Evolutionary conservation across 1,139 yeast genomes (phyloP), one percentile per base, ranked within the genome.

Genomic region (Kurtzmaniella quercitrusa): DNA sequence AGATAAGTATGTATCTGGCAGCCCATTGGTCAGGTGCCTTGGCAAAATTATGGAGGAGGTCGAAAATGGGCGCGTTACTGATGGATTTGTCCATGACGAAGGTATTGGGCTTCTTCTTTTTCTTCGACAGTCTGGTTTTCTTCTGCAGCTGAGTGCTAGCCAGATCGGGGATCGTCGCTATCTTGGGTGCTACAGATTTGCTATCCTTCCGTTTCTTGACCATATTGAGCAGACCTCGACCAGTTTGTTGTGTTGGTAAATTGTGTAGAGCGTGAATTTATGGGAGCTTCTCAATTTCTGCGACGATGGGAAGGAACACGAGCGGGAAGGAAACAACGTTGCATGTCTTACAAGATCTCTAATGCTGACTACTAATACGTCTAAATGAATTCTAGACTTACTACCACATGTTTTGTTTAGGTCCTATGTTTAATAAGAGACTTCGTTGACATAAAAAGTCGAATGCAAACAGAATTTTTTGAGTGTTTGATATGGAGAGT

Each of bases 1-100:
- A 70, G 2, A 90, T 75, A 27, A 89, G 78, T 38, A 88, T 79
- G 58, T 88, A 87, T 47, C 94, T 70, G 0, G 94, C 93, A 2
- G 87, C 83, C 96, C 96, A 88, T 70, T 89, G 96, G 54, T 85
- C 85, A 18, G 86, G 89, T 0, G 93, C 91, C 48, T 61, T 63
- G 50, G 69, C 73, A 48, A 73, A 73, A 45, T 62, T 63, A 45
- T 63, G 68, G 37, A 72, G 60, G 36, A 73, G 57, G 39, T 70
- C 74, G 52, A 68, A 65, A 3, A 69, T 59, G 7, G 77, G 77
- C 2, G 77, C 59, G 17, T 54, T 45, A 19, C 51, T 48, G 43
- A 63, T 61, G 9, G 57, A 52, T 48, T 62, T 57, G 15, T 29
- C 36, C 21, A 14, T 31, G 3, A 12, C 17, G 17, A 18, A 17